A percentile compares a stretch with the other conserved stretches of the same genome.
Evolutionary conservation across 2,329 filamentous ascomycete genomes (phyloP).

Genomic region (Pleurostoma richardsiae): DNA sequence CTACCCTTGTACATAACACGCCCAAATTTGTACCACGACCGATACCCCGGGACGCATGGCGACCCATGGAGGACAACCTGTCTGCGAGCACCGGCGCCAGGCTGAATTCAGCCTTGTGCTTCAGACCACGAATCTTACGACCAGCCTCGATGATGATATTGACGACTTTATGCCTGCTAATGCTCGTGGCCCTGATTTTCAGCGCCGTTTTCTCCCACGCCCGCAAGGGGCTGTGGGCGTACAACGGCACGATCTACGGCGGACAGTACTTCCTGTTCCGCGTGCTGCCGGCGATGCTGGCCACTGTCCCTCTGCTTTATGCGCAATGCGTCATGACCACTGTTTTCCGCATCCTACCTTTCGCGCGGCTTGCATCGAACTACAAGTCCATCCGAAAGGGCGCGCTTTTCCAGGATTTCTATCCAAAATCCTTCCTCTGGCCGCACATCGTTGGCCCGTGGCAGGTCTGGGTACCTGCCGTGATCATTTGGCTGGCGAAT

Average conservation of each 20-base stretch:
- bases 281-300: conserved; percentile 76
- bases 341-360: conserved; percentile 72
- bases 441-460: conserved; percentile 56
- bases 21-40: not conserved
- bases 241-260: conserved; percentile 61
- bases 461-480: conserved; percentile 59
- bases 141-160: conserved; percentile 57
- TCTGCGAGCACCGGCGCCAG: conserved; percentile 25
- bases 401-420: conserved; percentile 63
- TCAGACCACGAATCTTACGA: conserved; percentile 67
- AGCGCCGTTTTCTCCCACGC: conserved; percentile 62
- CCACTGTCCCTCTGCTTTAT: conserved; percentile 68
- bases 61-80: conserved; percentile 21
- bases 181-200: conserved; percentile 69
- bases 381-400: conserved; percentile 53
- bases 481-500: conserved; percentile 71
- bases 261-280: conserved; percentile 80
- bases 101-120: conserved; percentile 47
- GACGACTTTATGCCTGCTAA: conserved; percentile 58
- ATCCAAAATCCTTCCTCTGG: conserved; percentile 65
- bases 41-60: conserved; percentile 9
- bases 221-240: conserved; percentile 62
- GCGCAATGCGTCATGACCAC: conserved; percentile 69
- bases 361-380: conserved; percentile 68
- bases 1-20: conserved; percentile 4